phyloP scores from a whole-genome alignment of 2,329 filamentous ascomycete genomes.

The Colletotrichum navitas region DNA sequence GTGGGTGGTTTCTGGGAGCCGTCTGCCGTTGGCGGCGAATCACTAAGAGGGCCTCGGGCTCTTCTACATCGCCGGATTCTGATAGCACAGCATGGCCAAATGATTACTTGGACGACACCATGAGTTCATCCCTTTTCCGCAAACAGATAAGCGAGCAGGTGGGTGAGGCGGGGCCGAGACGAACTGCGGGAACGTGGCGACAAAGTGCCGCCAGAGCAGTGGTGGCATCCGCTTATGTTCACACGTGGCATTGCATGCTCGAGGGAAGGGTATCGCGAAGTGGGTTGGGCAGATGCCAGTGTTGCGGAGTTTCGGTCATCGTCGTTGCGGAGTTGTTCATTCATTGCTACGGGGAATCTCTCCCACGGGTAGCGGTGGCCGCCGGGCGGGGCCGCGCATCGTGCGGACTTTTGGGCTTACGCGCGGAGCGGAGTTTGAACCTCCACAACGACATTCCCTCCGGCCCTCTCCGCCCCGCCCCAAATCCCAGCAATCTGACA shows the following conservation, averaged over 20 bases:
- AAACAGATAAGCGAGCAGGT: constrained; percentile 15
- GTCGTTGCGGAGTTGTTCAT: constrained; percentile 21
- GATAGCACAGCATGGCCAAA: constrained; percentile 2
- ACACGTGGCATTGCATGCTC: background rate
- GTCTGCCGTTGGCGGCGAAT: constrained; percentile 6
- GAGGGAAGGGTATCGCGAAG: background rate
- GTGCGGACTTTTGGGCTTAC: constrained; percentile 31
- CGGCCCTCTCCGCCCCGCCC: background rate
- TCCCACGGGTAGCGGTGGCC: background rate
- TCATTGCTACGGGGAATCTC: background rate
- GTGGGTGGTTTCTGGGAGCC: background rate
- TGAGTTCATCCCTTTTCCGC: constrained; percentile 12
- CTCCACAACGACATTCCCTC: constrained; percentile 17
- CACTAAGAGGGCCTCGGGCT: constrained; percentile 6
- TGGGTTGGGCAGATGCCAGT: background rate
- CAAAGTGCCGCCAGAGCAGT: background rate
- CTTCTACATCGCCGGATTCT: constrained; percentile 4
- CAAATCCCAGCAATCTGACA: background rate
- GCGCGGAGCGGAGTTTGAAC: constrained; percentile 33
- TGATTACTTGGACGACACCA: background rate
- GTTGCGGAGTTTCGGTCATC: constrained; percentile 12
- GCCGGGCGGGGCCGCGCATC: constrained; percentile 35
- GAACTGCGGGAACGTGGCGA: constrained; percentile 6
- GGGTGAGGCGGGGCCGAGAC: constrained; percentile 12
- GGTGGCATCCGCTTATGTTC: background rate